Percentiles rank a stretch among this genome's conserved stretches.
phyloP scores from a whole-genome alignment of 2,329 filamentous ascomycete species.

The Ilyonectria robusta region DNA sequence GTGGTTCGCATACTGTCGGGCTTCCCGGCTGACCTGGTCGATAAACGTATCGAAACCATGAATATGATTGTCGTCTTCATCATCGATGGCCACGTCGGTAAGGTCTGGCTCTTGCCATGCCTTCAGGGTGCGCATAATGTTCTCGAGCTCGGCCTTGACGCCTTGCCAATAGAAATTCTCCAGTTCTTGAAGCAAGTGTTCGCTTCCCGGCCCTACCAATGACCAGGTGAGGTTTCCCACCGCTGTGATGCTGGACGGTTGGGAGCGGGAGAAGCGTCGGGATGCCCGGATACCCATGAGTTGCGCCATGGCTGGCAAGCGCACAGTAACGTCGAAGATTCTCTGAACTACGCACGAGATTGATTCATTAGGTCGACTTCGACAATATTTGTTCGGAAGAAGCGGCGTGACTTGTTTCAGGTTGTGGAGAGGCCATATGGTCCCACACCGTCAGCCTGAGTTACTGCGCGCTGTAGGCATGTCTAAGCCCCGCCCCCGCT shows the following conservation, averaged over 20 bases:
- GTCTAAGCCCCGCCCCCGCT: background rate
- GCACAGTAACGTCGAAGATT: background rate
- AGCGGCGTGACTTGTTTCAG: background rate
- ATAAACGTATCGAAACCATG: slow-evolving; percentile 43
- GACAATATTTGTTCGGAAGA: background rate
- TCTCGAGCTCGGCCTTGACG: slow-evolving; percentile 40
- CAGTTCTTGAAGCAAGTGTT: slow-evolving; percentile 36
- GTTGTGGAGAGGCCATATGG: background rate
- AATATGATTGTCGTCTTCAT: slow-evolving; percentile 35
- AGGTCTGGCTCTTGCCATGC: slow-evolving; percentile 38
- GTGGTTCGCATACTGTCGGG: slow-evolving; percentile 39
- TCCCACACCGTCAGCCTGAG: background rate
- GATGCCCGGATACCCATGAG: background rate
- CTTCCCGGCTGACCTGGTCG: slow-evolving; percentile 40
- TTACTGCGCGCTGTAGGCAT: background rate
- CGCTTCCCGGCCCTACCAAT: slow-evolving; percentile 27
- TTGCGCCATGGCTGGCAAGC: background rate
- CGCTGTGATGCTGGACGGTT: slow-evolving; percentile 32
- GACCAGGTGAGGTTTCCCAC: slow-evolving; percentile 37
- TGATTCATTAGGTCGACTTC: background rate
- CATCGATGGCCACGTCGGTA: slow-evolving; percentile 26
- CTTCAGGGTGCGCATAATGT: slow-evolving; percentile 42
- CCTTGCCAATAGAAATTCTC: slow-evolving; percentile 41
- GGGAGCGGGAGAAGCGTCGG: background rate
- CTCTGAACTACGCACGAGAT: background rate